phyloP scores from a whole-genome alignment of 2,329 filamentous ascomycete species.

The Xylariomycetidae sp. region DNA sequence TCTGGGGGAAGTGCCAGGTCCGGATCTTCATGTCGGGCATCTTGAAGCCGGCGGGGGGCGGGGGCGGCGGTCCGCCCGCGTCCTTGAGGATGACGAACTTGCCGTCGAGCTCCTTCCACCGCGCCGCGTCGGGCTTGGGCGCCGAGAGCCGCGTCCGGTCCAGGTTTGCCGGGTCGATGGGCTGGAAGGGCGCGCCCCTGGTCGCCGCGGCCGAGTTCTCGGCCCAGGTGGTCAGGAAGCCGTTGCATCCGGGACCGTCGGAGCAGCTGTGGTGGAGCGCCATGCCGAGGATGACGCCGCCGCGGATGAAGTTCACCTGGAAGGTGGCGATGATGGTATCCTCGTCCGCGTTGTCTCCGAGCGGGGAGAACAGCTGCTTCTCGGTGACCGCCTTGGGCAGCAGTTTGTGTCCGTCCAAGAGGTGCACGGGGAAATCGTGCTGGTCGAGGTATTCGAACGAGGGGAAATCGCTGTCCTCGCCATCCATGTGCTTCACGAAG shows the following conservation, averaged over 20 bases:
- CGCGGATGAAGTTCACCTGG: constrained; percentile 24
- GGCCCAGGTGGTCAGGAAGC: constrained; percentile 22
- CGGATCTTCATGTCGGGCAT: constrained; percentile 15
- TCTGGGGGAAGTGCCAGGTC: constrained; percentile 20
- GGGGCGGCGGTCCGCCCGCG: constrained; percentile 10
- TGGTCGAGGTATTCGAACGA: constrained; percentile 13
- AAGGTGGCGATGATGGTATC: constrained; percentile 10
- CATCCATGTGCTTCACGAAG: constrained; percentile 11
- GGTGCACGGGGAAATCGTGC: constrained; percentile 12
- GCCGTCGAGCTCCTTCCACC: constrained; percentile 6
- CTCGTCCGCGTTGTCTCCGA: constrained; percentile 5
- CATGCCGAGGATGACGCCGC: constrained; percentile 21
- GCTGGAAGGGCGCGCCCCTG: constrained; percentile 7
- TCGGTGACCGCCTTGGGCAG: constrained; percentile 9
- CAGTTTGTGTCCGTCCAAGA: constrained; percentile 5
- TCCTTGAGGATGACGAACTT: constrained; percentile 9
- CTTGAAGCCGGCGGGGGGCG: constrained; percentile 18
- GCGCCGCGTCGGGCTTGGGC: neutral
- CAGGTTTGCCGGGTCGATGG: constrained; percentile 1
- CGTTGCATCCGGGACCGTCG: constrained; percentile 22
- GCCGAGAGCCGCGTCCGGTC: constrained; percentile 1
- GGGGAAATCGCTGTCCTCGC: constrained; percentile 9
- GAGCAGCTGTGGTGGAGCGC: constrained; percentile 21
- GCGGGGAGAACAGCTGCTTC: constrained; percentile 7
- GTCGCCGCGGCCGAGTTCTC: constrained; percentile 16